These are phyloP conservation scores for Punctularia strigosozonata DNA, from an alignment of 768 basidiomycete genomes.

Conservation along the genomic window DNA sequence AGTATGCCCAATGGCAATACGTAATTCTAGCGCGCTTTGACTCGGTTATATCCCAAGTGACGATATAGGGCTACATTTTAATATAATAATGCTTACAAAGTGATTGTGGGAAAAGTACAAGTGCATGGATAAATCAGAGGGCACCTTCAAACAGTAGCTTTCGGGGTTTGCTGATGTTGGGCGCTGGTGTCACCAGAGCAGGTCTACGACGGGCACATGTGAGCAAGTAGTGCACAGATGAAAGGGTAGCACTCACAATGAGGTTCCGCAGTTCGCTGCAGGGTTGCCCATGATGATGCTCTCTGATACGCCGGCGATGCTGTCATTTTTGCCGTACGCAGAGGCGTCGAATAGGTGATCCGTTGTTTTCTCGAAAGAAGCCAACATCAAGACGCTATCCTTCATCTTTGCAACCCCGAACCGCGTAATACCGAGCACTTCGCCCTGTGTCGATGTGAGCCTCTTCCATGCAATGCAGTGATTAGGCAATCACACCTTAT, in stretches of 20 bases:
- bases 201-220: slow-evolving; percentile 18
- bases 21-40: too few relatives aligned
- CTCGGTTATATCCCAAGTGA: too few relatives aligned
- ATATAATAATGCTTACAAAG: too few relatives aligned
- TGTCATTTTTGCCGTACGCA: slow-evolving; percentile 90
- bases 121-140: too few relatives aligned
- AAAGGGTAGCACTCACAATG: slow-evolving; percentile 47
- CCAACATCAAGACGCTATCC: slow-evolving; percentile 97
- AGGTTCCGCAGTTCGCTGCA: slow-evolving; percentile 88
- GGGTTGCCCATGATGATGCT: slow-evolving; percentile 99
- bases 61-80: too few relatives aligned
- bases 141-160: slow-evolving; percentile 27
- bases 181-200: slow-evolving; percentile 24
- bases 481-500: slow-evolving; percentile 51
- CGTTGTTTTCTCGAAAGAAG: slow-evolving; percentile 98
- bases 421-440: slow-evolving; percentile 94
- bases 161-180: slow-evolving; percentile 23
- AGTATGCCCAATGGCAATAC: too few relatives aligned
- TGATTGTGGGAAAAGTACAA: too few relatives aligned
- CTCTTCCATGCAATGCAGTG: not conserved
- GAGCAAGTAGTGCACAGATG: not conserved
- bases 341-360: slow-evolving; percentile 98
- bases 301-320: slow-evolving; percentile 93
- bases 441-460: slow-evolving; percentile 45
- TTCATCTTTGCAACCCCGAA: slow-evolving; percentile 99